Conservation (phyloP, 2,329 filamentous ascomycete species). For the Aspergillus sp. region DNA sequence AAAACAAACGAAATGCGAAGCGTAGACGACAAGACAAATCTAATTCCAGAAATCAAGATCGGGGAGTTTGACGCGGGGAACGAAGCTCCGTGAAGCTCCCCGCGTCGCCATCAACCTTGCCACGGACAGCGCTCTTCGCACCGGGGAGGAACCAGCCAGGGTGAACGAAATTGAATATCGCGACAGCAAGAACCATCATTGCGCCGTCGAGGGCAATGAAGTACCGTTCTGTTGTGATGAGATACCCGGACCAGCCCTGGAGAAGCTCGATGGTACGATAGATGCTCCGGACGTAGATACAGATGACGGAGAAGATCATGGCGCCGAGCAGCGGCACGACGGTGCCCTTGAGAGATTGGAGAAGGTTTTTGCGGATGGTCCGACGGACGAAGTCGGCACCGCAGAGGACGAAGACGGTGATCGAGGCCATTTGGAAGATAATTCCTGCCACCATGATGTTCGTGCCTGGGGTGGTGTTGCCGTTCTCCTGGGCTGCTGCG, state of each 20-base stretch:
- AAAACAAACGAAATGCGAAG: background rate
- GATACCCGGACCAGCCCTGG: constrained; percentile 51
- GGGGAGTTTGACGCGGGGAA: background rate
- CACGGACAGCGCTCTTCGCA: constrained; percentile 12
- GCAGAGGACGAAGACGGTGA: constrained; percentile 53
- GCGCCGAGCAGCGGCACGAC: constrained; percentile 37
- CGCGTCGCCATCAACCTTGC: constrained; percentile 11
- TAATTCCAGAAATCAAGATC: background rate
- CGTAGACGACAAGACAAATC: background rate
- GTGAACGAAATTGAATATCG: constrained; percentile 46
- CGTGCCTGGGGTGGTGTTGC: constrained; percentile 50
- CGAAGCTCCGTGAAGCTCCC: constrained; percentile 9
- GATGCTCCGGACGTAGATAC: constrained; percentile 50
- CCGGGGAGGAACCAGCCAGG: constrained; percentile 42
- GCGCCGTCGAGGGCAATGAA: constrained; percentile 53
- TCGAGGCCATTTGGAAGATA: constrained; percentile 58
- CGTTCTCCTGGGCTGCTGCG: constrained; percentile 45
- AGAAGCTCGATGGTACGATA: constrained; percentile 53
- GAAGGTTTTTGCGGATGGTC: constrained; percentile 24
- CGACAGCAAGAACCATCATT: constrained; percentile 51
- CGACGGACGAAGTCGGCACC: constrained; percentile 50
- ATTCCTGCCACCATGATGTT: constrained; percentile 56
- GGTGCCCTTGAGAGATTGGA: constrained; percentile 26
- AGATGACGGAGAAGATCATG: constrained; percentile 43
- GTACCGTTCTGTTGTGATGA: constrained; percentile 52